Conservation (phyloP, 208 protist genomes). For the Leishmania martiniquensis region DNA sequence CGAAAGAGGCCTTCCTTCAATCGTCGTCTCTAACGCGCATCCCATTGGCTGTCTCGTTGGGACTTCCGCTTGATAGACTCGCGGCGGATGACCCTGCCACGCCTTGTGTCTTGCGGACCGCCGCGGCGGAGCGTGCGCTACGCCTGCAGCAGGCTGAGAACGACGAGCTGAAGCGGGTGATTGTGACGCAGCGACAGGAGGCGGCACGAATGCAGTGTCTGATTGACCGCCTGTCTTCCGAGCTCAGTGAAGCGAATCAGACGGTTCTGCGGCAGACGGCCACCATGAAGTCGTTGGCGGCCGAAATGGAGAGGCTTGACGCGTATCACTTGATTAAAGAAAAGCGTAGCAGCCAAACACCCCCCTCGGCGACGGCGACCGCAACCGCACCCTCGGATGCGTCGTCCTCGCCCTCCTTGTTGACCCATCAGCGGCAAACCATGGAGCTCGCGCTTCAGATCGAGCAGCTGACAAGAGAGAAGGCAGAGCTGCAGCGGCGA, state of each 20-base stretch:
- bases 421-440: background rate
- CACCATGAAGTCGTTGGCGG: constrained; percentile 45
- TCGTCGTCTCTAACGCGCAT: background rate
- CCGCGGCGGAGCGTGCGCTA: constrained; percentile 53
- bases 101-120: constrained; percentile 26
- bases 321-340: constrained; percentile 61
- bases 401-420: background rate
- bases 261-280: constrained; percentile 63
- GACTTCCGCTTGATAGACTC: constrained; percentile 22
- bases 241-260: constrained; percentile 55
- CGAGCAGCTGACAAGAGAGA: constrained; percentile 14
- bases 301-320: constrained; percentile 53
- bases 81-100: constrained; percentile 13
- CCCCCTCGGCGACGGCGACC: background rate
- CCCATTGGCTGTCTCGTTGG: constrained; percentile 8
- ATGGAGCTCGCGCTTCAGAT: constrained; percentile 12
- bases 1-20: background rate
- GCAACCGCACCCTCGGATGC: background rate
- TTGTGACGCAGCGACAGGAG: constrained; percentile 37
- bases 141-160: constrained; percentile 51
- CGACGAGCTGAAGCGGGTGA: constrained; percentile 43
- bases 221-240: constrained; percentile 53
- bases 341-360: constrained; percentile 19
- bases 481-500: constrained; percentile 3
- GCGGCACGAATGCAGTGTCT: constrained; percentile 33